Evolutionary conservation across 2,329 filamentous ascomycete species (phyloP).

Genomic region (Xylaria sp.): DNA sequence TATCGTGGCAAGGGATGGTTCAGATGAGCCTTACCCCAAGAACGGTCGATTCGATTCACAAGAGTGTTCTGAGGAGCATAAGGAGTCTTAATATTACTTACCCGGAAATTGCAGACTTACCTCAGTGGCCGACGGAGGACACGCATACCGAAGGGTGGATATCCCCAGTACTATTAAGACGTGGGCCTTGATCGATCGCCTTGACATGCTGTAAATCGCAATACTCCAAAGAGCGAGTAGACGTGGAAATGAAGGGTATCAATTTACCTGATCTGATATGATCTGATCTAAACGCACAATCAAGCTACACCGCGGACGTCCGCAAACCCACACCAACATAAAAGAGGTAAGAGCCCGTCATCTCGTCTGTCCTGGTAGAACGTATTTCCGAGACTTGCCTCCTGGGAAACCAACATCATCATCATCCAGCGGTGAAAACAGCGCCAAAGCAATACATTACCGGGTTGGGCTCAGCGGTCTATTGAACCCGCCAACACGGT

Average conservation of each 20-base stretch:
- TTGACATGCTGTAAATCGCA: not conserved
- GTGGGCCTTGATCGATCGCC: not conserved
- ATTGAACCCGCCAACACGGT: slow-evolving; percentile 80
- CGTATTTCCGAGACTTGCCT: not conserved
- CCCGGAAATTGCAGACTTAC: no score
- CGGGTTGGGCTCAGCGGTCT: slow-evolving; percentile 67
- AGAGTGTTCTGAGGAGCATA: no score
- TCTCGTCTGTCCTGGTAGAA: not conserved
- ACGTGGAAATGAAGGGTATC: not conserved
- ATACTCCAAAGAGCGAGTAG: not conserved
- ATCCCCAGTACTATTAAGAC: not conserved
- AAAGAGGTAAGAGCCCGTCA: not conserved
- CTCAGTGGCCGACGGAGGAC: no score
- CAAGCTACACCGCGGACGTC: not conserved
- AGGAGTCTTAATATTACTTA: no score
- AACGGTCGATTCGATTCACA: no score
- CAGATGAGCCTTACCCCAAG: no score
- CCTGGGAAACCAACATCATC: not conserved
- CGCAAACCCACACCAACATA: not conserved
- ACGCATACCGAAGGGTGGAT: no score
- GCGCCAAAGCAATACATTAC: slow-evolving; percentile 1
- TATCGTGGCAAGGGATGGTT: no score
- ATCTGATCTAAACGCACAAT: not conserved
- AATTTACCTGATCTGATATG: slow-evolving; percentile 2
- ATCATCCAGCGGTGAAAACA: not conserved